Evolutionary conservation across 1,139 yeast genomes (phyloP).

Genomic region (Neolecta irregularis): DNA sequence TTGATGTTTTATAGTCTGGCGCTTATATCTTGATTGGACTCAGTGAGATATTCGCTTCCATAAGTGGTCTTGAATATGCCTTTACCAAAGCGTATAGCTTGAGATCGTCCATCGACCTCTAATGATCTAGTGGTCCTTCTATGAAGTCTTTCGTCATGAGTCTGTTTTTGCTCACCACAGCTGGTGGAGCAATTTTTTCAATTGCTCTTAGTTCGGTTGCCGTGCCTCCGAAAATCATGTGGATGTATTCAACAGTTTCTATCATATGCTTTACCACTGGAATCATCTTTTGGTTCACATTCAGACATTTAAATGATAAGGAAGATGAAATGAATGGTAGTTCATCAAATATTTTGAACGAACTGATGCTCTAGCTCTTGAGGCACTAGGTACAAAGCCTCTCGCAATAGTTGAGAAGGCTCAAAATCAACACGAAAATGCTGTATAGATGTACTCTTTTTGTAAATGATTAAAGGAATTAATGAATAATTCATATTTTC

Average conservation of each 20-base stretch:
- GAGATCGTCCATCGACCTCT: too few species aligned
- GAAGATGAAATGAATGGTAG: conserved; percentile 53
- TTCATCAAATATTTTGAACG: too few species aligned
- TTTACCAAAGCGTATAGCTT: too few species aligned
- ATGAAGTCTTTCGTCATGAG: conserved; percentile 58
- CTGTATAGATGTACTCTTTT: too few species aligned
- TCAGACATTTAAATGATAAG: conserved; percentile 38
- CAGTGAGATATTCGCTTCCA: conserved; percentile 49
- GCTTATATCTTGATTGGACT: conserved; percentile 47
- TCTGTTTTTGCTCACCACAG: conserved; percentile 44
- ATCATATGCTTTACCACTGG: conserved; percentile 47
- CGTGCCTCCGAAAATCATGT: conserved; percentile 49
- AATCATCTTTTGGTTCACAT: conserved; percentile 43
- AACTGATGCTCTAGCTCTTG: too few species aligned
- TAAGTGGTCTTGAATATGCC: conserved; percentile 36
- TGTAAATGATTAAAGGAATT: too few species aligned
- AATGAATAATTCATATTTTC: too few species aligned
- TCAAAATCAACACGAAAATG: too few species aligned
- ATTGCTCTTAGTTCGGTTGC: conserved; percentile 55
- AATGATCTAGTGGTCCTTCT: conserved; percentile 47
- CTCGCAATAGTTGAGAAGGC: too few species aligned
- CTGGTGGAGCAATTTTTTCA: conserved; percentile 57
- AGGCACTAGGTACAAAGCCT: too few species aligned
- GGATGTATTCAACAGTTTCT: conserved; percentile 53
- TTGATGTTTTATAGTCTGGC: too few species aligned